Evolutionary conservation across 2,329 filamentous ascomycete genomes (phyloP), one percentile per base, ranked within the genome.

Genomic region (Epichloe typhina): DNA sequence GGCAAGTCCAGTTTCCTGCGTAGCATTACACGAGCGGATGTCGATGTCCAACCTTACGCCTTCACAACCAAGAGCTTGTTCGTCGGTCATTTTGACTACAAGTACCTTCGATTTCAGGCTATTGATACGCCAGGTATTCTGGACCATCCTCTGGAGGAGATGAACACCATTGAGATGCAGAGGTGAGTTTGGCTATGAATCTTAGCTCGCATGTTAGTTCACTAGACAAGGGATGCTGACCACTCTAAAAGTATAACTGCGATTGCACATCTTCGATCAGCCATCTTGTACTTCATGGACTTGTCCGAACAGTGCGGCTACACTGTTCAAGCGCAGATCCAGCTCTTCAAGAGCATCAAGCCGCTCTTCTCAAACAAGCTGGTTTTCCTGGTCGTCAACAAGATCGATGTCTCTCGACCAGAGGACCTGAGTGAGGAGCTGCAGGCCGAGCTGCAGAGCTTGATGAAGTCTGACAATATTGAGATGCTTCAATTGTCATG

Each of bases 151-250:
- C 80, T 98, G 8, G 93, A 97, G 71, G 93, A 97, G 73, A 98
- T 97, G 93, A 95, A 96, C 72, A 97, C 93, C 3, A 98, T 98
- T 64, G 93, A 98, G 71, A 97, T 97, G 88, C 93, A 97, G 75
- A 69, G 59, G 58, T 62, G 50, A 49, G 53, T 35, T 15, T 37
- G 36, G n/a, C 12, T 23, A 11, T n/a, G 11, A 17, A 21, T 4
- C 3, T 8, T 5, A 15, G 35, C 35, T 46, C 38, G 45, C 17
- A 13, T 13, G 9, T 26, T 38, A 19, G 5, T 13, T 17, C 21
- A 31, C 31, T 11, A 31, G 7, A 7, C 11, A 39, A 6, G 7
- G 39, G 37, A 36, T 19, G 19, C 19, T 49, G 33, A 49, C 31
- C 3, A 15, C n/a, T 12, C 35, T 50, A 86, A 17, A 36, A 63